Base-by-base conservation (phyloP, 805 yeast species). In the Wickerhamomyces kurtzmanii region DNA sequence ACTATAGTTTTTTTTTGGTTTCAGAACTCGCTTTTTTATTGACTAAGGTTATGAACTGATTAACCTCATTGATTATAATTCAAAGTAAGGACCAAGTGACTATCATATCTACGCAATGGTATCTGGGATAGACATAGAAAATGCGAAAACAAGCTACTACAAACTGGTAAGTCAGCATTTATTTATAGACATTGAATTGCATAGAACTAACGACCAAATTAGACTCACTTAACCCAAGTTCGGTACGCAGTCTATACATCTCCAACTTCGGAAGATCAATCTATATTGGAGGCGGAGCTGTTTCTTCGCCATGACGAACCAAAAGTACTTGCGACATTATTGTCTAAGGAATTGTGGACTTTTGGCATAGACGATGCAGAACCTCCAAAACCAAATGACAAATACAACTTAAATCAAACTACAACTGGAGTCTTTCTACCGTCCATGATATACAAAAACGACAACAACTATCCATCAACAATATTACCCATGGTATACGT, bases 341-440 rank as follows among this genome's bases (percentile, higher is more conserved):
- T 58, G 19, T 49, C 62, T 7, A 55, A 57, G 31, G 68, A 62
- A 23, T 42, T 64, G 6, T 63, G 68, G 67, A 49, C 62, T 8
- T 62, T 62, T 30, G 55, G 62, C 22, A 36, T 57, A 7, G 53
- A 60, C 26, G 60, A 58, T 30, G 53, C 49, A 1, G 38, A 36
- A 3, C 49, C 49, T 12, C 60, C 62, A 1, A 28, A 43, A 5
- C 65, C 68, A 4, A 36, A 39, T 17, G 20, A 29, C 8, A 35
- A 34, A 17, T 43, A 40, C 30, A 31, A 28, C 4, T 24, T 51
- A 15, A 33, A 28, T 8, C 30, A 26, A 6, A 30, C 37, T 7
- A 31, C 35, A 3, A 24, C 36, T 4, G 32, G 36, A 23, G 29
- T 31, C 1, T 37, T 51, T 17, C 27, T 34, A 7, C 49, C 53